Evolutionary conservation across 2,329 filamentous ascomycete genomes (phyloP).

Genomic region (Fusarium bactridioides): DNA sequence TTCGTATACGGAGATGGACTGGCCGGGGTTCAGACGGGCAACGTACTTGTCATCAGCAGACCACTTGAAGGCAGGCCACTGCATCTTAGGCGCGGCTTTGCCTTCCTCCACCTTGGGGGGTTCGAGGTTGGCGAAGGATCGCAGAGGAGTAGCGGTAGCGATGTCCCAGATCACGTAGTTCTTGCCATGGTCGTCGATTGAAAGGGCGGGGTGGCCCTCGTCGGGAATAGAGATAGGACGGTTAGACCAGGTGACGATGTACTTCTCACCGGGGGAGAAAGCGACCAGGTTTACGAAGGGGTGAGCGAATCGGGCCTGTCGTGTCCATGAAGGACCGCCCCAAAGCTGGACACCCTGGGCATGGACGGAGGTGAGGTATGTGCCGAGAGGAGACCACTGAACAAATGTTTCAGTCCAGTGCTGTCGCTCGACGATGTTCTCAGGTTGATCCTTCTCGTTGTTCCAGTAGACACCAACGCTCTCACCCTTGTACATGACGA

Average conservation of each 20-base stretch:
- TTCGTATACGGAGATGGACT: slow-evolving; percentile 92
- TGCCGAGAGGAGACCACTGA: slow-evolving; percentile 96
- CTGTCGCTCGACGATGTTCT: slow-evolving; percentile 87
- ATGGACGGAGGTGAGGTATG: slow-evolving; percentile 93
- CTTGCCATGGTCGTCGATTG: slow-evolving; percentile 95
- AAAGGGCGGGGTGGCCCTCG: slow-evolving; percentile 81
- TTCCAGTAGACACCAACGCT: slow-evolving; percentile 98
- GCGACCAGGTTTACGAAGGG: slow-evolving; percentile 95
- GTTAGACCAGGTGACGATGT: slow-evolving; percentile 96
- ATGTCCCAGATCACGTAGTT: slow-evolving; percentile 99
- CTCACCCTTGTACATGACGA: slow-evolving; percentile 92
- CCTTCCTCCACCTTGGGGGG: slow-evolving; percentile 65
- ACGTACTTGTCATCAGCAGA: slow-evolving; percentile 97
- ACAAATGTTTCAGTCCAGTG: slow-evolving; percentile 99
- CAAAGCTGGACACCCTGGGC: slow-evolving; percentile 96
- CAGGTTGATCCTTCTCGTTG: slow-evolving; percentile 90
- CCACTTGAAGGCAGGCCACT: slow-evolving; percentile 99
- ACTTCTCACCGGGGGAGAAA: slow-evolving; percentile 93
- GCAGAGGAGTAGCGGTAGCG: slow-evolving; percentile 84
- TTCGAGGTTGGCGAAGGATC: slow-evolving; percentile 93
- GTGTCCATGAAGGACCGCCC: slow-evolving; percentile 88
- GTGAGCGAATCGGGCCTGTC: slow-evolving; percentile 92
- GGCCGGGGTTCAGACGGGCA: slow-evolving; percentile 85
- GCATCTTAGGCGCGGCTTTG: slow-evolving; percentile 83
- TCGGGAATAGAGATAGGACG: slow-evolving; percentile 92